Conservation (phyloP, 129 eudicot species). For the Flaveria bidentis region DNA sequence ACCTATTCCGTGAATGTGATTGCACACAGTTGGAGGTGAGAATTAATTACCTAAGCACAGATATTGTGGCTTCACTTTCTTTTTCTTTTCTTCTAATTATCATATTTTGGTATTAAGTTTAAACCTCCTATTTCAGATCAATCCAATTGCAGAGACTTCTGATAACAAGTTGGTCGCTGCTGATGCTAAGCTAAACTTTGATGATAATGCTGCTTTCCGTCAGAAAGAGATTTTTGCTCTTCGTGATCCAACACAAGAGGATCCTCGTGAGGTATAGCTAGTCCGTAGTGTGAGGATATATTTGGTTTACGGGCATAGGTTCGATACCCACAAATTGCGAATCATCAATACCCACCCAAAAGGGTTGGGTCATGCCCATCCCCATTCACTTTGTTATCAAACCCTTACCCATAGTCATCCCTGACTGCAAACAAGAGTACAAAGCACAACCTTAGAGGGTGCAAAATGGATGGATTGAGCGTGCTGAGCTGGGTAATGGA, state of each 20-base stretch:
- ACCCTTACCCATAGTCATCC: neutral
- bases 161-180: conserved; percentile 94
- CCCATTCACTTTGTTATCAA: neutral
- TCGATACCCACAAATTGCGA: neutral
- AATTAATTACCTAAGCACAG: conserved; percentile 7
- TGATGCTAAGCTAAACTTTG: conserved; percentile 95
- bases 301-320: neutral
- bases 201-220: conserved; percentile 95
- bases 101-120: conserved; percentile 1
- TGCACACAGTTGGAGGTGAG: conserved; percentile 93
- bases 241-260: conserved; percentile 97
- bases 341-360: neutral
- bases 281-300: conserved; percentile 8
- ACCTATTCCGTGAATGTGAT: conserved; percentile 85
- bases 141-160: conserved; percentile 94
- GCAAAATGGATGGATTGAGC: neutral
- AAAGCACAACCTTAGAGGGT: neutral
- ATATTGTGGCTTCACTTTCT: conserved; percentile 2
- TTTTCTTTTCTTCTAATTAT: neutral
- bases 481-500: neutral
- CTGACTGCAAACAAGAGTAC: neutral
- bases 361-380: neutral
- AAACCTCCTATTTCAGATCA: conserved; percentile 55
- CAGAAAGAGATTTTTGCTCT: conserved; percentile 91
- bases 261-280: conserved; percentile 91